Evolutionary conservation across 2,329 filamentous ascomycete species (phyloP).

Genomic region (Aquanectria penicillioides): DNA sequence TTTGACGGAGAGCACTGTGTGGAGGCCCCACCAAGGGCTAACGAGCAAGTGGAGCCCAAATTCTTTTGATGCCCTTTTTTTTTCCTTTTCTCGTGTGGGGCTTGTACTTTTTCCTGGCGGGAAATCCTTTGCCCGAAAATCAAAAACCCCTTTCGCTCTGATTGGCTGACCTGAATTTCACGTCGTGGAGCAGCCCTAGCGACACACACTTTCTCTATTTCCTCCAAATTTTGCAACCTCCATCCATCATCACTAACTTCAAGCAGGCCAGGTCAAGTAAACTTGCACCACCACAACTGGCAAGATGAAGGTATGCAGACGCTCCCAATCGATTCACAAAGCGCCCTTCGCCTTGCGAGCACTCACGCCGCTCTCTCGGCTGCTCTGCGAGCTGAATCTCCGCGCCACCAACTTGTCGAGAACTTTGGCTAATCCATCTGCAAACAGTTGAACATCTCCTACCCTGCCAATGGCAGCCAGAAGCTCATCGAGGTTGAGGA

Average conservation of each 20-base stretch:
- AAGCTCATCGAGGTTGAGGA: slow-evolving; percentile 99
- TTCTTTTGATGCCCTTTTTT: too few species aligned
- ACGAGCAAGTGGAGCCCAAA: neutral
- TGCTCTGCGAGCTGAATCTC: neutral
- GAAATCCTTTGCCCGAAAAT: slow-evolving; percentile 37
- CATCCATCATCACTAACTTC: slow-evolving; percentile 50
- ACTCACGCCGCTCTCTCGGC: neutral
- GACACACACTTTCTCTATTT: slow-evolving; percentile 55
- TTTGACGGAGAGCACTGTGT: slow-evolving; percentile 18
- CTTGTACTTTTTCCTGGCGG: slow-evolving; percentile 21
- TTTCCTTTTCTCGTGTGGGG: too few species aligned
- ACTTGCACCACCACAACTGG: slow-evolving; percentile 57
- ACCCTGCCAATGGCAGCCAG: slow-evolving; percentile 99
- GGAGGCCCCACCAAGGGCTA: neutral
- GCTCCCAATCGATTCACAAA: slow-evolving; percentile 6
- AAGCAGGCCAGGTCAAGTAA: slow-evolving; percentile 54
- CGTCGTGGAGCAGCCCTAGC: slow-evolving; percentile 51
- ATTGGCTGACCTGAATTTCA: slow-evolving; percentile 45
- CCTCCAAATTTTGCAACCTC: slow-evolving; percentile 47
- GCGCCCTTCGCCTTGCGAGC: neutral
- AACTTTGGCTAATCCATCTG: slow-evolving; percentile 44
- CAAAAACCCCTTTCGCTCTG: slow-evolving; percentile 24
- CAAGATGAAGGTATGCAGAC: slow-evolving; percentile 58
- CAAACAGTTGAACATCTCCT: slow-evolving; percentile 73
- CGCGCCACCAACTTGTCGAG: neutral